phyloP scores from a whole-genome alignment of 129 eudicot genomes.

The Arctium minus region DNA sequence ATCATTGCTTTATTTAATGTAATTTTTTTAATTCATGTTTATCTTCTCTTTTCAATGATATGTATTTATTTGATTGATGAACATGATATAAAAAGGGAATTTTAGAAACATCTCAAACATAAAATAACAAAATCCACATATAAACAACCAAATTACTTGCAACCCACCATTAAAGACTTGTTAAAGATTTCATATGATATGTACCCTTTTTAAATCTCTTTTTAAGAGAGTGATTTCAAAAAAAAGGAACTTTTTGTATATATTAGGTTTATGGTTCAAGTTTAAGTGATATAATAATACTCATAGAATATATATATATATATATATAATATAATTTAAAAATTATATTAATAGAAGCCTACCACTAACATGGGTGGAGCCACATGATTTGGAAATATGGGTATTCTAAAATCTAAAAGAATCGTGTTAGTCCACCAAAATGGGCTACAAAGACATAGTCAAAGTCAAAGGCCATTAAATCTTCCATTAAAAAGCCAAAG shows the following conservation, averaged over 20 bases:
- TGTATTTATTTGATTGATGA: no score
- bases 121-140: not conserved
- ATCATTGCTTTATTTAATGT: no score
- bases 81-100: no score
- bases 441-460: constrained; percentile 16
- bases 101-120: not conserved
- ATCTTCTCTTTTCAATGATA: no score
- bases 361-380: constrained; percentile 27
- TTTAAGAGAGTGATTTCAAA: no score
- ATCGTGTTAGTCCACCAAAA: constrained; percentile 19
- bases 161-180: constrained; percentile 16
- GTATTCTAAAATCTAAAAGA: not conserved
- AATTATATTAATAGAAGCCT: not conserved
- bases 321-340: not conserved
- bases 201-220: not conserved
- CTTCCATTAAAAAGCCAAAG: not conserved
- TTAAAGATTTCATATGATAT: not conserved
- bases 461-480: constrained; percentile 31
- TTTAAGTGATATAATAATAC: no score
- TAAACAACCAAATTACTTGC: constrained; percentile 1
- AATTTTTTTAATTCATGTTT: no score
- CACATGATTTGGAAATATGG: constrained; percentile 16
- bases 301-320: no score
- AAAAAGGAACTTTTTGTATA: no score
- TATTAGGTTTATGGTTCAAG: no score